A percentile compares a stretch with the other conserved stretches of the same genome.
Conservation (phyloP, 108 stramenopile species). For the Cyclotella sp. region DNA sequence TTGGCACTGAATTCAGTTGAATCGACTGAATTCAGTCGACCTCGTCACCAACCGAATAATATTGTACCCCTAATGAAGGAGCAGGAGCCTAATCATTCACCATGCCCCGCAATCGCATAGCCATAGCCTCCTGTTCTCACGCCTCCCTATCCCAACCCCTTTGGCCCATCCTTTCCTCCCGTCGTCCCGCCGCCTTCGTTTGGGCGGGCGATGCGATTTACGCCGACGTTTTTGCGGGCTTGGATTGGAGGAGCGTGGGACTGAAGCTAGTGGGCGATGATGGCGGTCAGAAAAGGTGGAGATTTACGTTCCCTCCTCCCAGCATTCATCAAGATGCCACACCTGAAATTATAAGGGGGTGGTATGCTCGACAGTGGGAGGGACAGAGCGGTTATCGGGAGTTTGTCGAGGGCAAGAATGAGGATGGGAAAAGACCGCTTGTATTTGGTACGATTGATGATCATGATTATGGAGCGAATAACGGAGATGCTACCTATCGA, state of each 20-base stretch:
- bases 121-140: slow-evolving; percentile 82
- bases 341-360: slow-evolving; percentile 51
- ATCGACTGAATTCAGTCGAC: too few relatives aligned
- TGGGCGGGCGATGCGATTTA: slow-evolving; percentile 92
- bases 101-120: slow-evolving; percentile 39
- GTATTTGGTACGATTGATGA: slow-evolving; percentile 88
- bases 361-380: slow-evolving; percentile 60
- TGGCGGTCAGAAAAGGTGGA: slow-evolving; percentile 15
- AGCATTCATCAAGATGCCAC: slow-evolving; percentile 50
- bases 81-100: too few relatives aligned
- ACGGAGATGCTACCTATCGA: slow-evolving; percentile 72
- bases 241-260: slow-evolving; percentile 39
- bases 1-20: too few relatives aligned
- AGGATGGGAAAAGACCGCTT: slow-evolving; percentile 18
- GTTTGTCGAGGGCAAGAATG: slow-evolving; percentile 48
- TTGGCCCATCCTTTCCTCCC: slow-evolving; percentile 67
- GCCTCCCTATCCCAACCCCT: slow-evolving; percentile 73
- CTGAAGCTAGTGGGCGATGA: slow-evolving; percentile 1
- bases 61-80: too few relatives aligned
- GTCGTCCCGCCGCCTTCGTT: slow-evolving; percentile 75
- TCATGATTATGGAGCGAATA: slow-evolving; percentile 86
- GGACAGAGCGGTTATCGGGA: slow-evolving; percentile 55
- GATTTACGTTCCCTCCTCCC: slow-evolving; percentile 59
- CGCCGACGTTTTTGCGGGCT: slow-evolving; percentile 52
- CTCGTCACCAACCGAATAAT: too few relatives aligned